Conservation (phyloP, 768 basidiomycete species). For the Leccinum barrowsii region DNA sequence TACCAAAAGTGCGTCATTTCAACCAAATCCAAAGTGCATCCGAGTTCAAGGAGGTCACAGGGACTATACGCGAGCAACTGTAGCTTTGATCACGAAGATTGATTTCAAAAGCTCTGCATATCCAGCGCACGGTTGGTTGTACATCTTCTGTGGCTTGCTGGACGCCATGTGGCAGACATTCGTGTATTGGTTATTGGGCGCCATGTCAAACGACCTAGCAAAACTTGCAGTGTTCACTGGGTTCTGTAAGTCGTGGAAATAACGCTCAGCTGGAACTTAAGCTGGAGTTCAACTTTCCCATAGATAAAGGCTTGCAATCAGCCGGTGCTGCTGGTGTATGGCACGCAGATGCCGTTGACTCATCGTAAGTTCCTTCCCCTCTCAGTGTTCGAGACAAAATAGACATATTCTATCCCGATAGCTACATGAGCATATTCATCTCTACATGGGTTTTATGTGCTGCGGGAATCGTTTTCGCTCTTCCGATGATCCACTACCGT, state of each 20-base stretch:
- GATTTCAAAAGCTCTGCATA: conserved; percentile 59
- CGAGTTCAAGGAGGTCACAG: conserved; percentile 25
- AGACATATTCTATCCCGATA: conserved; percentile 10
- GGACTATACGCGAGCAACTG: conserved; percentile 55
- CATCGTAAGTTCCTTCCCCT: conserved; percentile 47
- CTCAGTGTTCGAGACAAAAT: background rate
- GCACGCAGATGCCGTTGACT: conserved; percentile 59
- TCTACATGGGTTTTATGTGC: conserved; percentile 73
- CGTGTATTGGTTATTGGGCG: conserved; percentile 81
- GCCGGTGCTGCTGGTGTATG: conserved; percentile 73
- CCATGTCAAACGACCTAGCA: conserved; percentile 78
- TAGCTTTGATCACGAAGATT: conserved; percentile 43
- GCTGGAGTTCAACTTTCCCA: background rate
- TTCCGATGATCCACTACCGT: conserved; percentile 72
- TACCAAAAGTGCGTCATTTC: conserved; percentile 57
- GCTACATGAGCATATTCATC: conserved; percentile 67
- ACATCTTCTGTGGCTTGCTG: conserved; percentile 69
- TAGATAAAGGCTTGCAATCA: conserved; percentile 73
- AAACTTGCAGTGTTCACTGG: conserved; percentile 77
- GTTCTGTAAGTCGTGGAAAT: conserved; percentile 57
- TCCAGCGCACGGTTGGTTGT: conserved; percentile 54
- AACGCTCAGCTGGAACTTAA: background rate
- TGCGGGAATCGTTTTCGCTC: conserved; percentile 59
- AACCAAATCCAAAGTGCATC: background rate
- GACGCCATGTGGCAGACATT: conserved; percentile 87